Evolutionary conservation across 148 eudicot genomes (phyloP).

Genomic region (Rhododendron ferrugineum): DNA sequence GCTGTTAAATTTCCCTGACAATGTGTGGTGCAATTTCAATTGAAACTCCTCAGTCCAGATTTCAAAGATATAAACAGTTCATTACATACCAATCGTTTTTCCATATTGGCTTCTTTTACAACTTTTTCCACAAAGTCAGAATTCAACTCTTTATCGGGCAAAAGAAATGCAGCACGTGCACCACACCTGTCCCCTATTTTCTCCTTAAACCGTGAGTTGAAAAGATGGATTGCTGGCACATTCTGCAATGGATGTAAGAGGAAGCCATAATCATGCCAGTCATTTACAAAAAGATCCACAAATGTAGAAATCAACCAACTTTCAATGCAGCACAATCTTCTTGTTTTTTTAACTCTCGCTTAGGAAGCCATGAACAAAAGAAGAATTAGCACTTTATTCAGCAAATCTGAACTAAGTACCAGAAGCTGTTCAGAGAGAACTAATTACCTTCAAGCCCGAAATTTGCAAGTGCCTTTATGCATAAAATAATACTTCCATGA

Average conservation of each 20-base stretch:
- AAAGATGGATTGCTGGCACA: constrained; percentile 66
- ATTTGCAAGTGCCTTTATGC: neutral
- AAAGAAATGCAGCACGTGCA: constrained; percentile 49
- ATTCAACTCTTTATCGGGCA: constrained; percentile 34
- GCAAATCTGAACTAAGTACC: neutral
- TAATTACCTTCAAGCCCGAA: neutral
- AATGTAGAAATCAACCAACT: constrained; percentile 9
- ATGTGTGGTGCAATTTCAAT: constrained; percentile 5
- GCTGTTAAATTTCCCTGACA: constrained; percentile 65
- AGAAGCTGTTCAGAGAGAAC: neutral
- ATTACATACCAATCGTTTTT: constrained; percentile 57
- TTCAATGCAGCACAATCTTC: neutral
- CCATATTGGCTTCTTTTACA: constrained; percentile 67
- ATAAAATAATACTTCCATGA: neutral
- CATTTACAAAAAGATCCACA: constrained; percentile 14
- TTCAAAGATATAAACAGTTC: neutral
- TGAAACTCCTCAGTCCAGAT: neutral
- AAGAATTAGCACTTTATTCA: neutral
- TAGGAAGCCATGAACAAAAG: neutral
- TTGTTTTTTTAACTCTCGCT: neutral
- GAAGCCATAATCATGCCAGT: constrained; percentile 17
- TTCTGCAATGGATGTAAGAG: constrained; percentile 47
- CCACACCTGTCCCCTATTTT: constrained; percentile 56
- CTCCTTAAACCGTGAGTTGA: constrained; percentile 71
- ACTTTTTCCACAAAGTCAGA: constrained; percentile 40